Conservation (phyloP, 495 filamentous ascomycete species). For the Tuber umbilicatum region DNA sequence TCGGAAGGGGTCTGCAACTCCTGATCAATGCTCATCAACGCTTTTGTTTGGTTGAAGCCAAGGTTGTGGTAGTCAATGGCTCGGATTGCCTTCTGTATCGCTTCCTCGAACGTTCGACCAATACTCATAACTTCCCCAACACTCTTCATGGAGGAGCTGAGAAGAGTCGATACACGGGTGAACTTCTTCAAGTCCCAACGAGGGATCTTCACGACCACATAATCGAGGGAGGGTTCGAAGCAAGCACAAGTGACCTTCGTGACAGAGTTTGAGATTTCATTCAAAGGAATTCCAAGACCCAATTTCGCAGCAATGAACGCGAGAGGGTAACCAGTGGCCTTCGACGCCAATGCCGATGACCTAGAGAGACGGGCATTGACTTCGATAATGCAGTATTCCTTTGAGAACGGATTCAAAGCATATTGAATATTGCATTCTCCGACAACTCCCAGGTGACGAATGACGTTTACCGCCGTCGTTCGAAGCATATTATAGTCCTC, state of each 20-base stretch:
- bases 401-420: constrained; percentile 90
- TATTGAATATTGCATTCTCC: constrained; percentile 99
- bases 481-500: constrained; percentile 99
- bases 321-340: constrained; percentile 92
- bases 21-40: constrained; percentile 89
- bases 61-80: constrained; percentile 92
- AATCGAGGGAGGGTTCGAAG: constrained; percentile 98
- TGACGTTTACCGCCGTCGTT: constrained; percentile 97
- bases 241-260: constrained; percentile 95
- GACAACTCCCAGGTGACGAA: constrained; percentile 91
- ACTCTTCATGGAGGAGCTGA: constrained; percentile 98
- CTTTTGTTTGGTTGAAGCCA: constrained; percentile 85
- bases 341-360: constrained; percentile 90
- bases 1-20: constrained; percentile 97
- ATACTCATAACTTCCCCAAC: constrained; percentile 99
- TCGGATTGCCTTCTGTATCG: constrained; percentile 95
- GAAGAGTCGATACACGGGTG: constrained; percentile 85
- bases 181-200: constrained; percentile 99
- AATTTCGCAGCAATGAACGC: constrained; percentile 96
- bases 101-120: constrained; percentile 92
- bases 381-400: constrained; percentile 98
- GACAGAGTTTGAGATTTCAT: constrained; percentile 93
- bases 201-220: constrained; percentile 98
- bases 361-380: constrained; percentile 95
- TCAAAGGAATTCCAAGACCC: constrained; percentile 86